Conservation (phyloP, 371 early-diverging fungal species). For the Umbelopsis sp. region DNA sequence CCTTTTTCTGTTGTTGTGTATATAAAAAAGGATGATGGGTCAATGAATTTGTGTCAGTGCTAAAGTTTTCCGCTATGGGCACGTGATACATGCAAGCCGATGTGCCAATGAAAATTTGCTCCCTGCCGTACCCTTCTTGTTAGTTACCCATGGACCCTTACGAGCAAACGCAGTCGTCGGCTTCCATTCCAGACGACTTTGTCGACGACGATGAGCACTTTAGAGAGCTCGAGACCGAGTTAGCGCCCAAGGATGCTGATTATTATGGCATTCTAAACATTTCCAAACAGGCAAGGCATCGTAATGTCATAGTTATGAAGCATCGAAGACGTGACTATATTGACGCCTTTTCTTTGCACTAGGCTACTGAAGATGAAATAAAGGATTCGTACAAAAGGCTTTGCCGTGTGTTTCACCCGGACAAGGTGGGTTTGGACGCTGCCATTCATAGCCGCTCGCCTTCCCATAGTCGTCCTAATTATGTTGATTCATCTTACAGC, state of each 20-base stretch:
- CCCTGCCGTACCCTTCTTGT: not conserved
- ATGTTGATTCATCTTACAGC: conserved; percentile 34
- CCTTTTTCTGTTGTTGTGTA: conserved; percentile 21
- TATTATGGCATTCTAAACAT: conserved; percentile 88
- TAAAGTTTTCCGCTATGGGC: not conserved
- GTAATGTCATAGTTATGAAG: not conserved
- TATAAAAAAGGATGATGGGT: conserved; percentile 15
- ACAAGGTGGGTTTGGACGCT: conserved; percentile 51
- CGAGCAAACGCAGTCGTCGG: conserved; percentile 39
- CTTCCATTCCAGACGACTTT: conserved; percentile 38
- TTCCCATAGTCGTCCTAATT: not conserved
- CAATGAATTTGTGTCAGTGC: not conserved
- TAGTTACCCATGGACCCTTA: conserved; percentile 57
- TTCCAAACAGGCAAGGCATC: conserved; percentile 61
- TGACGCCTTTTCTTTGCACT: conserved; percentile 5
- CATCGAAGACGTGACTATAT: not conserved
- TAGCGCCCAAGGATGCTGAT: conserved; percentile 60
- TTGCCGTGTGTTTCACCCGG: conserved; percentile 89
- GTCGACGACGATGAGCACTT: conserved; percentile 53
- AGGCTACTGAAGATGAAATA: conserved; percentile 87
- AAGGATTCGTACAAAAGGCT: conserved; percentile 84
- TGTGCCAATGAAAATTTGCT: not conserved
- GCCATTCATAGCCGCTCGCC: not conserved
- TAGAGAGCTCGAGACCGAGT: conserved; percentile 42
- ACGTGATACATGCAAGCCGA: not conserved